Percentiles rank a stretch among this genome's conserved stretches.
These are phyloP conservation scores for Magnaporthales sp. DNA, from an alignment of 2,329 filamentous ascomycete species.

Conservation along the genomic window DNA sequence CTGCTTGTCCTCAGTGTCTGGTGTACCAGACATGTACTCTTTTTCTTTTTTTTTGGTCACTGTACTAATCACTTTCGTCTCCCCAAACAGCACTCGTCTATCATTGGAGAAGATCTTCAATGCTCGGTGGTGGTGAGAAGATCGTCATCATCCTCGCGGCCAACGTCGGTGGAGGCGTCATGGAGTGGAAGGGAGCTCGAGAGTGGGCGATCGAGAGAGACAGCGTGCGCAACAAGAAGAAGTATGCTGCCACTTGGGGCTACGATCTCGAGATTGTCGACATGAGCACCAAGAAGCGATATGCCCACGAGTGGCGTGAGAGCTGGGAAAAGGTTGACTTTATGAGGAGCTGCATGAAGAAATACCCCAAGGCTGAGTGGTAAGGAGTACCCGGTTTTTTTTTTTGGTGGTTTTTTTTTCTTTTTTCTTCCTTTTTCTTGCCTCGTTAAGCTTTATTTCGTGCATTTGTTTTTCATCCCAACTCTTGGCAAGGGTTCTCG, in stretches of 20 bases:
- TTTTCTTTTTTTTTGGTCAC: neutral
- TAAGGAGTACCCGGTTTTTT: slow-evolving; percentile 31
- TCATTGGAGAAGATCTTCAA: slow-evolving; percentile 62
- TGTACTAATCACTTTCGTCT: neutral
- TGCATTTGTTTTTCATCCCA: neutral
- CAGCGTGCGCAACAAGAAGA: slow-evolving; percentile 89
- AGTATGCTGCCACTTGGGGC: slow-evolving; percentile 80
- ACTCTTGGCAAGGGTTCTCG: neutral
- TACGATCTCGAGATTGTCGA: slow-evolving; percentile 95
- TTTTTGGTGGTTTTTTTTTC: neutral
- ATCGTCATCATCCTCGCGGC: slow-evolving; percentile 89
- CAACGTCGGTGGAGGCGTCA: slow-evolving; percentile 92
- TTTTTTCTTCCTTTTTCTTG: neutral
- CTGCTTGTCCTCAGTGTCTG: neutral
- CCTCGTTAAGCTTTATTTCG: slow-evolving; percentile 12
- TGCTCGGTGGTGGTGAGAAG: slow-evolving; percentile 78
- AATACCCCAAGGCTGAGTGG: slow-evolving; percentile 96
- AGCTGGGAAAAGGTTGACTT: slow-evolving; percentile 99
- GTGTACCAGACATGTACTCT: neutral
- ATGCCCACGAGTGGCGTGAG: slow-evolving; percentile 97
- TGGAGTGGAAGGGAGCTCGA: slow-evolving; percentile 96
- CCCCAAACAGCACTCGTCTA: slow-evolving; percentile 37
- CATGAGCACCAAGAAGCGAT: slow-evolving; percentile 97
- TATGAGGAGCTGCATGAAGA: slow-evolving; percentile 77
- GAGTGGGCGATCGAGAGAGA: slow-evolving; percentile 98